Evolutionary conservation across 2,329 filamentous ascomycete genomes (phyloP), one percentile per base, ranked within the genome.

Genomic region (Escovopsis sp.): DNA sequence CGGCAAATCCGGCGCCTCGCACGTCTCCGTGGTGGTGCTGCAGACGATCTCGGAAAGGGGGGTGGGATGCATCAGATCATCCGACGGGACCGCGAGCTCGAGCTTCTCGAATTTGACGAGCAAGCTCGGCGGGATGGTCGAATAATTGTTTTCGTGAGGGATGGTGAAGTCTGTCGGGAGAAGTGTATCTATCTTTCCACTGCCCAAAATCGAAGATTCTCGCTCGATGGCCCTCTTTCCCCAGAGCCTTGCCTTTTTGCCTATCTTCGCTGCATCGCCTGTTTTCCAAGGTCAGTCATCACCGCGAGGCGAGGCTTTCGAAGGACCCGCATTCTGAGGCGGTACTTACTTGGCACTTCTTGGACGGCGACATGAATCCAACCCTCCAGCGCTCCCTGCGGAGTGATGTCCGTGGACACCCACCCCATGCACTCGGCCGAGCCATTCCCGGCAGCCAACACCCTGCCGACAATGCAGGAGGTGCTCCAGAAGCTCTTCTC

Each of bases 401-500:
- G 77, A 2, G 68, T 52, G 15, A 80, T 65, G 42, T 77, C 71
- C 28, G 72, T 77, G 10, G 75, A 79, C 42, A 82, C 66, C 78
- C 78, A 80, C 41, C 77, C 77, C 74, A 82, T 76, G 53, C 77
- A 77, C 53, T 82, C 77, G 0, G 69, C 69, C 12, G 76, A 71
- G 3, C 75, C 76, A 42, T 69, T 69, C 7, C 74, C 72, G 26
- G 76, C 77, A 28, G 77, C 77, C 32, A 82, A 60, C 3, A 82
- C 75, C 26, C 76, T 71, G 4, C 77, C 78, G 9, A 82, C 70
- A 36, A 82, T 66, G 53, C 77, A 81, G 11, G 71, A 67, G 1
- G 73, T 80, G 57, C 77, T 82, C 78, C 78, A 82, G 55, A 81
- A 82, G 47, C 76, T 82, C 62, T 75, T 78, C 2, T 69, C 69